Conservation (phyloP, 1,284 basidiomycete species). For the Ceratobasidium sp. region DNA sequence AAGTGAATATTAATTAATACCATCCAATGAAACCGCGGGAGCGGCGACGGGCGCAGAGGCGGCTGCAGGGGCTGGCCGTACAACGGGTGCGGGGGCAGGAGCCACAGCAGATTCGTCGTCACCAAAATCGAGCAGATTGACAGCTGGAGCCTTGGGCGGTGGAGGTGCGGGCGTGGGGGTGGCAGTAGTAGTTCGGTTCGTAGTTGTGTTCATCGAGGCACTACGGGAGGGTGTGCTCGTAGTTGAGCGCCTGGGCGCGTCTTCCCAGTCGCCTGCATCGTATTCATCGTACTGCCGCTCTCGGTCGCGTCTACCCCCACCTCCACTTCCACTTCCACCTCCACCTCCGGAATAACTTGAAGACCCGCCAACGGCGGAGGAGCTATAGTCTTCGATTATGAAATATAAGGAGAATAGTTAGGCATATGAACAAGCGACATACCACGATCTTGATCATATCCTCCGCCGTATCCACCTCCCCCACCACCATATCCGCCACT, state of each 20-base stretch:
- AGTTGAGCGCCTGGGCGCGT: conserved; percentile 53
- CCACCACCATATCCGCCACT: conserved; percentile 65
- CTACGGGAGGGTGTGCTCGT: conserved; percentile 34
- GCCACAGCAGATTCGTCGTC: conserved; percentile 70
- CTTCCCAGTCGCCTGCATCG: conserved; percentile 96
- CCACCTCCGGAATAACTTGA: conserved; percentile 58
- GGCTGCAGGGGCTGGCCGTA: conserved; percentile 64
- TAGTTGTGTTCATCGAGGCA: conserved; percentile 37
- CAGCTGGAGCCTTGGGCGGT: conserved; percentile 65
- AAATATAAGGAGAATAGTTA: not conserved
- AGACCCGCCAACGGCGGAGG: conserved; percentile 46
- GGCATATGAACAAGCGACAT: not conserved
- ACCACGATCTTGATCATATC: conserved; percentile 51
- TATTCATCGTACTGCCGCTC: conserved; percentile 88
- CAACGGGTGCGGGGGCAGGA: conserved; percentile 62
- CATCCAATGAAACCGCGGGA: conserved; percentile 59
- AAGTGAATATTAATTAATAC: conserved; percentile 58
- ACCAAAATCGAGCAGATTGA: conserved; percentile 83
- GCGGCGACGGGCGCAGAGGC: not conserved
- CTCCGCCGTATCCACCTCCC: conserved; percentile 61
- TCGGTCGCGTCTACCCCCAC: too few relatives aligned
- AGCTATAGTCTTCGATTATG: conserved; percentile 42
- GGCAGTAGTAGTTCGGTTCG: conserved; percentile 8
- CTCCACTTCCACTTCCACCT: too few relatives aligned
- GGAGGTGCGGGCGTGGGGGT: conserved; percentile 61